These are phyloP conservation scores for Lichina pygmaea DNA, from an alignment of 495 filamentous ascomycete species.

Conservation along the genomic window DNA sequence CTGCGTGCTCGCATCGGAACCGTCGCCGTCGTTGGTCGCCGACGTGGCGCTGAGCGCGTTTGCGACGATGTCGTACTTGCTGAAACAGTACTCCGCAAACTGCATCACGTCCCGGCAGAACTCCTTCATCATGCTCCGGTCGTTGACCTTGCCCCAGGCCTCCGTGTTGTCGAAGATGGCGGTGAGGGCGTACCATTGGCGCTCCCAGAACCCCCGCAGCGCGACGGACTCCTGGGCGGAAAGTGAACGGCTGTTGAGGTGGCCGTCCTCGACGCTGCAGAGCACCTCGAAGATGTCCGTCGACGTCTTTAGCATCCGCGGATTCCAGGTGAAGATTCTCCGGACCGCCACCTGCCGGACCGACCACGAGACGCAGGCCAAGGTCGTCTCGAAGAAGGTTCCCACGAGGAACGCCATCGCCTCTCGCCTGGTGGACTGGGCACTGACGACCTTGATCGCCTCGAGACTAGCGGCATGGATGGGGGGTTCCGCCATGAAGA, in stretches of 20 bases:
- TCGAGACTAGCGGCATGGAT: constrained; percentile 52
- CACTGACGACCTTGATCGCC: constrained; percentile 52
- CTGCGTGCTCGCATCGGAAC: constrained; percentile 3
- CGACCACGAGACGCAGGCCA: constrained; percentile 32
- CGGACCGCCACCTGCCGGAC: constrained; percentile 26
- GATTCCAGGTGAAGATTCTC: constrained; percentile 36
- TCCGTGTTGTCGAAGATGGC: constrained; percentile 69
- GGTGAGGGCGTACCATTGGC: constrained; percentile 49
- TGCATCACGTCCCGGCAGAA: constrained; percentile 88
- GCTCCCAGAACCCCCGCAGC: constrained; percentile 55
- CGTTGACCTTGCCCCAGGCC: constrained; percentile 39
- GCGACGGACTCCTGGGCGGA: constrained; percentile 10
- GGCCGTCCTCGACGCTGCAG: constrained; percentile 54
- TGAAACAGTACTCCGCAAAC: constrained; percentile 62
- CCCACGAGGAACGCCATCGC: constrained; percentile 46
- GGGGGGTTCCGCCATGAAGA: constrained; percentile 40
- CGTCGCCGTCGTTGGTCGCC: constrained; percentile 9
- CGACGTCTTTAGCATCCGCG: constrained; percentile 42
- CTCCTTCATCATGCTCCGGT: constrained; percentile 55
- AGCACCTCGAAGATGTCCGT: constrained; percentile 56
- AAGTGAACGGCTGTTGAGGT: constrained; percentile 38
- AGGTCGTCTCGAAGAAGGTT: constrained; percentile 30
- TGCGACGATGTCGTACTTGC: constrained; percentile 53
- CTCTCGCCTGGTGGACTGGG: constrained; percentile 38
- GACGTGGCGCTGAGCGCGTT: constrained; percentile 25